Evolutionary conservation across 179 eudicot species (phyloP), one percentile per base, ranked within the genome.

Genomic region (Silene noctiflora): DNA sequence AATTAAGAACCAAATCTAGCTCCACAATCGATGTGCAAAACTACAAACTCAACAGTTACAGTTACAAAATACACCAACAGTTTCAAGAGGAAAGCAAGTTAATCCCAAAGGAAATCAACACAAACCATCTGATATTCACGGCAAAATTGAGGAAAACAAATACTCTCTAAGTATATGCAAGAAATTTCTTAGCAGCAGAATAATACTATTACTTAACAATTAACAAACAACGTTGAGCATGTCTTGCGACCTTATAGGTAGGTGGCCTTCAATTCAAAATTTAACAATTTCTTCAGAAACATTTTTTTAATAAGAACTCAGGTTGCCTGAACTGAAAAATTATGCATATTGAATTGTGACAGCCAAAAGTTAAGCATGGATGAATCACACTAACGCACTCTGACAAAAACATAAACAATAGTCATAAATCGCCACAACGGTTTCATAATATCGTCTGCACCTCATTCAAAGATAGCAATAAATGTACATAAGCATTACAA

Each of bases 21-120:
- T 71, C 61, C 72, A 22, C 46, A 19, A 20, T 16, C 17, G 58
- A 53, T 53, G 19, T 53, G 58, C 58, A 53, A 53, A 42, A 42
- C 24, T 46, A 46, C 29, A 66, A 69, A 35, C 5, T 31, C 39
- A 58, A 64, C 66, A 56, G 33, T 73, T 11, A 63, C 55, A n/a
- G 51, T 19, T 27, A 13, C 11, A 42, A 48, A 66, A 19, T 27
- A 69, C 64, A 53, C 25, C 25, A 39, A 3, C 20, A 20, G 13
- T 8, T 2, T 42, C 19, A n/a, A 39, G 5, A 21, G 65, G 35
- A 22, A 61, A 24, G 42, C 55, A 21, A 22, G 14, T 22, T 4
- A 31, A 33, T 4, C 59, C 51, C 65, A 51, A 31, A 20, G 64
- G 71, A 60, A 58, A 60, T 27, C 70, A 59, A 58, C 58, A 69